phyloP scores from a whole-genome alignment of 495 filamentous ascomycete species.

The Hapsidospora chrysogenum region DNA sequence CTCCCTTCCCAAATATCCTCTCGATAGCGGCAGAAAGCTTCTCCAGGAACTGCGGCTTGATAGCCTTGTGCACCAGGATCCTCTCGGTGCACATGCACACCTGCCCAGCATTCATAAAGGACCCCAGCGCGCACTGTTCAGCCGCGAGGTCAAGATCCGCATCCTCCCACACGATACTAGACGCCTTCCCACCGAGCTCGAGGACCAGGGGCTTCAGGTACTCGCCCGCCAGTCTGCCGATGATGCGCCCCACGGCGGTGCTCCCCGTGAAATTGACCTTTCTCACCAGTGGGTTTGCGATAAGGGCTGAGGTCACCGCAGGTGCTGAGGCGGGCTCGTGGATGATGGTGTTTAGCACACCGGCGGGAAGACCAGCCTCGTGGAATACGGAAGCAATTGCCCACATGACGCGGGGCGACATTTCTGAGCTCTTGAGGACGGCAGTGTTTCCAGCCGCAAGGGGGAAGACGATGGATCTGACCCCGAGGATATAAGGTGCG shows the following conservation, averaged over 20 bases:
- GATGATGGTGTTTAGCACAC: slow-evolving; percentile 28
- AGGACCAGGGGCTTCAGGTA: slow-evolving; percentile 35
- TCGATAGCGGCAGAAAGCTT: slow-evolving; percentile 3
- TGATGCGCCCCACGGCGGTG: slow-evolving; percentile 10
- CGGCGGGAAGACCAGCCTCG: slow-evolving; percentile 31
- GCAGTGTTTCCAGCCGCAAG: slow-evolving; percentile 60
- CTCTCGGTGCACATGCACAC: slow-evolving; percentile 17
- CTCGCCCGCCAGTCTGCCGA: slow-evolving; percentile 25
- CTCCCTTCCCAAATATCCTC: neutral
- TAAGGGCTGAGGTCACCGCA: slow-evolving; percentile 26
- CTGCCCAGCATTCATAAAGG: slow-evolving; percentile 10
- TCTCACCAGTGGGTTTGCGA: slow-evolving; percentile 19
- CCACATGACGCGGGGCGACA: neutral
- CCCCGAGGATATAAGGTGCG: slow-evolving; percentile 39
- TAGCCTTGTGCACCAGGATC: slow-evolving; percentile 8
- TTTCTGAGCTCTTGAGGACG: slow-evolving; percentile 50
- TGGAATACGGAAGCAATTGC: slow-evolving; percentile 8
- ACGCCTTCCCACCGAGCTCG: slow-evolving; percentile 14
- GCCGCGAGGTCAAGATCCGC: slow-evolving; percentile 12
- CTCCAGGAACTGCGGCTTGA: slow-evolving; percentile 7
- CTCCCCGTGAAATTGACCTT: slow-evolving; percentile 24
- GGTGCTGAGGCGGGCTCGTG: slow-evolving; percentile 26
- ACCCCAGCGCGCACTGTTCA: slow-evolving; percentile 7
- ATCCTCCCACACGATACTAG: slow-evolving; percentile 12
- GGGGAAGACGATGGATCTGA: slow-evolving; percentile 39